A percentile compares a stretch with the other conserved stretches of the same genome.
Evolutionary conservation across 139 green algal genomes (phyloP).

Genomic region (Ettlia oleoabundans): DNA sequence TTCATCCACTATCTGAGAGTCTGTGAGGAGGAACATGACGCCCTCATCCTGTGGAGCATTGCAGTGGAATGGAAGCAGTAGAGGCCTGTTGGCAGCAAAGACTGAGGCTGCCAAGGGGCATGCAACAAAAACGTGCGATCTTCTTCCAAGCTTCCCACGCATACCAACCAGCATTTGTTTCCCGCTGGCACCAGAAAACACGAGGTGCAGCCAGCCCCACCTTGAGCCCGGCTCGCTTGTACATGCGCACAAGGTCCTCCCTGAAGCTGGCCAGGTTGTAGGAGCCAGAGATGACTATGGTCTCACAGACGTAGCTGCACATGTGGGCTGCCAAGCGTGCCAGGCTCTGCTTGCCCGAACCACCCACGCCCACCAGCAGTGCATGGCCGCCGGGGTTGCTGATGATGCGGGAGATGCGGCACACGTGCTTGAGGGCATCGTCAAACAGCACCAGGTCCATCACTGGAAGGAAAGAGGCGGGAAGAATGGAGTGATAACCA

Average conservation of each 20-base stretch:
- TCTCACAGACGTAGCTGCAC: constrained; percentile 78
- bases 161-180: neutral
- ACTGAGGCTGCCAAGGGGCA: too few relatives aligned
- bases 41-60: constrained; percentile 66
- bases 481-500: too few relatives aligned
- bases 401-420: constrained; percentile 85
- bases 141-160: too few relatives aligned
- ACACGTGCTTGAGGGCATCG: constrained; percentile 92
- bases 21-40: constrained; percentile 89
- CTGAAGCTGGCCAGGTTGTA: constrained; percentile 87
- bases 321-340: constrained; percentile 80
- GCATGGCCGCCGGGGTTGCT: constrained; percentile 86
- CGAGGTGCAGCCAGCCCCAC: constrained; percentile 2
- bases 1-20: constrained; percentile 87
- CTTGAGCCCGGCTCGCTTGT: constrained; percentile 83
- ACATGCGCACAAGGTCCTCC: constrained; percentile 92
- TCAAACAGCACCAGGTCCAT: constrained; percentile 95
- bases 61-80: too few relatives aligned
- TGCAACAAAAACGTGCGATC: too few relatives aligned
- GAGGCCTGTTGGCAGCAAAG: too few relatives aligned
- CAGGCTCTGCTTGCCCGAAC: constrained; percentile 87
- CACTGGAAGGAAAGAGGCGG: too few relatives aligned
- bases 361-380: constrained; percentile 89
- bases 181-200: too few relatives aligned
- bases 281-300: constrained; percentile 85